Evolutionary conservation across 2,329 filamentous ascomycete species (phyloP), one percentile per base, ranked within the genome.

Genomic region (Cladosporium cucumerinum): DNA sequence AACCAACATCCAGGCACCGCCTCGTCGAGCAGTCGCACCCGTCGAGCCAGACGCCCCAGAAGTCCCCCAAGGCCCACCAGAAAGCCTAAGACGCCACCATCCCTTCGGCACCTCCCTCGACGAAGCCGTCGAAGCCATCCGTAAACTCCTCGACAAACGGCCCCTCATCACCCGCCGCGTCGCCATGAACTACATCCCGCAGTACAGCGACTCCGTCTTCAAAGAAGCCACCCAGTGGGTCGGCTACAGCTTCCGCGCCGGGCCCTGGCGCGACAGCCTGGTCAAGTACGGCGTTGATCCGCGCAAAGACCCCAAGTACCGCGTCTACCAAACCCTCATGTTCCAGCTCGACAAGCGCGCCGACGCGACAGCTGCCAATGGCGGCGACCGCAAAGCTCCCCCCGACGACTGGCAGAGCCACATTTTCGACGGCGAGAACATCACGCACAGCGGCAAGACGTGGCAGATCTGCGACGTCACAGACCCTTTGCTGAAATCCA

Each of bases 391-490:
- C 16, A 67, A 69, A 46, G 63, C 51, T 30, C 28, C 28, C 12
- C 65, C 57, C 51, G 67, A 69, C 36, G 69, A 76, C 11, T 78
- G 79, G 52, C 78, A 77, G 76, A 88, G 83, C 61, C 93, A 98
- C 76, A 81, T 94, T 1, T 98, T 97, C 77, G 92, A 96, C 67
- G 94, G 94, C 55, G 82, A 87, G 66, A 85, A 84, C 2, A 86
- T 94, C 63, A 86, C 87, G 18, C 85, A 86, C 1, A 93, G 97
- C 72, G 93, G 93, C 46, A 95, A 95, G 72, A 89, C 95, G 58
- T 99, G 93, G 90, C 95, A 98, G 81, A 85, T 96, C 28, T 96
- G 93, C 79, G 95, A 99, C 76, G 89, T 98, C 63, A 89, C 87
- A 0, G 94, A 98, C 72, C 91, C 92, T 0, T 74, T 93, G 1